phyloP scores from a whole-genome alignment of 139 green algal species.

The Coccomyxa sp. region DNA sequence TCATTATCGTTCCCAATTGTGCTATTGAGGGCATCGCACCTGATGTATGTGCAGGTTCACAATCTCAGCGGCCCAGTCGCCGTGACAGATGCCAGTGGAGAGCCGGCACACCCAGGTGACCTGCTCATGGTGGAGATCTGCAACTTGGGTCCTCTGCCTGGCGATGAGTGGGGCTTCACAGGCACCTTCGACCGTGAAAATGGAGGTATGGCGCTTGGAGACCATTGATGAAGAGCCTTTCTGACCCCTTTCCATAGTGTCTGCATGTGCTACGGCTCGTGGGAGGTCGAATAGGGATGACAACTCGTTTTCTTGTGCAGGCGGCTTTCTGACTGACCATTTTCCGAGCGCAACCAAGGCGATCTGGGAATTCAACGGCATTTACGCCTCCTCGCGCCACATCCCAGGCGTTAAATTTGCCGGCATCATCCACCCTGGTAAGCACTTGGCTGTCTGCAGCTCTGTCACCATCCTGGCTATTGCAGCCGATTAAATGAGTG shows the following conservation, averaged over 20 bases:
- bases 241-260: not conserved
- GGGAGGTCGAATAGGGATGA: too few relatives aligned
- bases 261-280: not conserved
- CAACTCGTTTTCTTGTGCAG: not conserved
- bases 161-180: constrained; percentile 67
- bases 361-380: constrained; percentile 72
- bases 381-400: constrained; percentile 57
- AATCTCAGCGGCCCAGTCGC: constrained; percentile 63
- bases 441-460: not conserved
- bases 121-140: constrained; percentile 66
- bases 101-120: constrained; percentile 57
- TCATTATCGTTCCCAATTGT: not conserved
- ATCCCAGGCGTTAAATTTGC: constrained; percentile 55
- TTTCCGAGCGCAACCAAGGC: constrained; percentile 69
- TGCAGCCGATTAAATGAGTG: too few relatives aligned
- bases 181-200: constrained; percentile 75
- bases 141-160: constrained; percentile 59
- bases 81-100: constrained; percentile 34
- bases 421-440: constrained; percentile 47
- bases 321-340: constrained; percentile 72
- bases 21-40: not conserved
- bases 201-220: constrained; percentile 34
- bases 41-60: constrained; percentile 36
- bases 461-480: not conserved
- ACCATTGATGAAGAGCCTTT: not conserved